These are phyloP conservation scores for Cryptococcus wingfieldii DNA, from an alignment of 1,284 basidiomycete species.

Conservation along the genomic window DNA sequence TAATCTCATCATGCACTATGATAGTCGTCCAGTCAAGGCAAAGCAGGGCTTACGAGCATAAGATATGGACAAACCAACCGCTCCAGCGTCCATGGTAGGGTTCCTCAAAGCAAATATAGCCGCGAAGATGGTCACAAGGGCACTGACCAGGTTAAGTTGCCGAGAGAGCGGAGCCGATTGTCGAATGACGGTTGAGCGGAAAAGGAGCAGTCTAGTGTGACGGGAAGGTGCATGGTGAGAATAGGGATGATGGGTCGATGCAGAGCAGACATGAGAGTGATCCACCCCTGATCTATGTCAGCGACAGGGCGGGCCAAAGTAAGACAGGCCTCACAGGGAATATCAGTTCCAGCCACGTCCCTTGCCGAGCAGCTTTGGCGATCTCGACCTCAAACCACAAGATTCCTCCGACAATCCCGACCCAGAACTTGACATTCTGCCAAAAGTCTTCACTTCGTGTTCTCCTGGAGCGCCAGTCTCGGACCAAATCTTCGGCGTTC, in stretches of 20 bases:
- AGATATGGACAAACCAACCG: slow-evolving; percentile 40
- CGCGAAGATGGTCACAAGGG: slow-evolving; percentile 50
- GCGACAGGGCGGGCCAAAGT: slow-evolving; percentile 3
- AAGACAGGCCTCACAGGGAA: slow-evolving; percentile 28
- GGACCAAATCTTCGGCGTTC: slow-evolving; percentile 27
- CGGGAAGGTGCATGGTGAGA: slow-evolving; percentile 36
- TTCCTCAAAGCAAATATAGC: slow-evolving; percentile 49
- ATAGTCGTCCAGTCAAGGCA: no score
- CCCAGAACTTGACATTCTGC: slow-evolving; percentile 17
- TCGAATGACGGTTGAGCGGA: slow-evolving; percentile 34
- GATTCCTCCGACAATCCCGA: slow-evolving; percentile 24
- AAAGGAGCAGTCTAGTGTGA: slow-evolving; percentile 39
- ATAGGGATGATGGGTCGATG: slow-evolving; percentile 35
- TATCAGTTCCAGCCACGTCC: slow-evolving; percentile 20
- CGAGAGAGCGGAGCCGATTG: slow-evolving; percentile 16
- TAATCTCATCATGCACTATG: no score
- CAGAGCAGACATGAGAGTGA: slow-evolving; percentile 21
- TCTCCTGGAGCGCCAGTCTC: slow-evolving; percentile 21
- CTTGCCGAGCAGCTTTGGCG: slow-evolving; percentile 8
- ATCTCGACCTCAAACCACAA: slow-evolving; percentile 23
- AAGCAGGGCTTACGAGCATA: slow-evolving; percentile 33
- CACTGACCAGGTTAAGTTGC: slow-evolving; percentile 49
- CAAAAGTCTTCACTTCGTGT: slow-evolving; percentile 16
- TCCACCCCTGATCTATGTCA: slow-evolving; percentile 9
- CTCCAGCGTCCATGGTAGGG: slow-evolving; percentile 44